Base-by-base conservation (phyloP, 2,329 filamentous ascomycete species). In the Aspergillus ibericus region DNA sequence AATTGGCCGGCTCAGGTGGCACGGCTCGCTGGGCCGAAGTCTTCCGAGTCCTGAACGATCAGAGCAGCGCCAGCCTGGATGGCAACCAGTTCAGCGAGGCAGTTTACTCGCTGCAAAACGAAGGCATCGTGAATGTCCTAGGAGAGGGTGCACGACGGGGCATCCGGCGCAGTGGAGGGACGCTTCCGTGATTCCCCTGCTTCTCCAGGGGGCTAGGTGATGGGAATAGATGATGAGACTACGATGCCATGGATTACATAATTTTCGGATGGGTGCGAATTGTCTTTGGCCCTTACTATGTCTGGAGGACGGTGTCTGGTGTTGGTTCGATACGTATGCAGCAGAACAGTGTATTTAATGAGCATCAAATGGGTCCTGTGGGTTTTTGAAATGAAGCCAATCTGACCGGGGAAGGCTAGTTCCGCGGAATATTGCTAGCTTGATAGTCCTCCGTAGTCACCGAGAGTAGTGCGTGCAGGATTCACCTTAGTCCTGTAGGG, bases 111-210 rank as follows among this genome's bases (percentile, higher is more conserved):
- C 78, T 98, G 59, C 93, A 99, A 81, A 85, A 89, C 63, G 95
- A 98, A 78, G 95, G 93, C 0, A 80, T 85, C 32, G 82, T 97
- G 58, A 90, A 90, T 76, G 81, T 98, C 16, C 82, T 83, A 34
- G 95, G 95, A 0, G 93, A 98, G 68, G 95, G 95, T 4, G 84
- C 89, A 16, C 87, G 93, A 76, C 91, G 88, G 78, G 91, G 80
- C 63, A 88, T 99, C 52, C 86, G 93, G 70, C 86, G 92, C 68
- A 85, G 96, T 46, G 90, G 81, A 18, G 84, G 83, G 9, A 52
- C 61, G 13, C 55, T 68, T 50, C 49, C 60, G 16, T 67, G 59
- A 55, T 32, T 38, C 10, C 25, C 20, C 6, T 49, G 27, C 16
- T 12, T 32, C 12, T 13, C 20, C 34, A 5, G 27, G 35, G 47